These are phyloP conservation scores for Colletotrichum magnum DNA, from an alignment of 2,329 filamentous ascomycete genomes.

Conservation along the genomic window DNA sequence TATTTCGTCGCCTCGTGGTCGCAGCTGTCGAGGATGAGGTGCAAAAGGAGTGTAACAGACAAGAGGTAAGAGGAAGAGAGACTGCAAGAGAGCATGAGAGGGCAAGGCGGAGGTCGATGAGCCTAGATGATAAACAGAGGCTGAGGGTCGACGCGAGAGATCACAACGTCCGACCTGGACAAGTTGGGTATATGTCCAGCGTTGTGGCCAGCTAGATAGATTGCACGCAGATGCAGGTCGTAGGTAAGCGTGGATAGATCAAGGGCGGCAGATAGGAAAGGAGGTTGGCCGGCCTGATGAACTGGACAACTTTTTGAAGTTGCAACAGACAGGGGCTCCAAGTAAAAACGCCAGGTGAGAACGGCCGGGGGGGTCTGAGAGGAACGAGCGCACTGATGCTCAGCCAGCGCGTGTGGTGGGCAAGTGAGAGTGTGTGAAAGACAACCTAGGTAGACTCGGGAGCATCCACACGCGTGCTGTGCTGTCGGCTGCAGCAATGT, in stretches of 20 bases:
- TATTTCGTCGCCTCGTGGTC: conserved; percentile 6
- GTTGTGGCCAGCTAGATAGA: conserved; percentile 26
- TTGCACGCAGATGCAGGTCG: conserved; percentile 31
- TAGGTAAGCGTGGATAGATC: conserved; percentile 24
- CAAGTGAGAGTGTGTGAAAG: conserved; percentile 7
- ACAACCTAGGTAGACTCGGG: conserved; percentile 7
- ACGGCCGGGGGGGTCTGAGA: conserved; percentile 27
- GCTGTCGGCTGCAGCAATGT: background rate
- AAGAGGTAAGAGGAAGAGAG: conserved; percentile 1
- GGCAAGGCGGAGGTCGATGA: conserved; percentile 7
- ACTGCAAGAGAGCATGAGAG: background rate
- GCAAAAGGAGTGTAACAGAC: background rate
- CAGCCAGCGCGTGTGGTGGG: background rate
- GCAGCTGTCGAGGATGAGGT: conserved; percentile 9
- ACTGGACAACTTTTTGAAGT: conserved; percentile 41
- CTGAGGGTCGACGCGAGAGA: conserved; percentile 16
- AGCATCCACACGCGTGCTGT: conserved; percentile 14
- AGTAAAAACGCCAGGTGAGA: conserved; percentile 31
- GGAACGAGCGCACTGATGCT: conserved; percentile 24
- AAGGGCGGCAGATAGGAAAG: conserved; percentile 21
- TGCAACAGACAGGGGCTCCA: conserved; percentile 38
- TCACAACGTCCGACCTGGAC: conserved; percentile 15
- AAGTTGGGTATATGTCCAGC: conserved; percentile 32
- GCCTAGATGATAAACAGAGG: conserved; percentile 16
- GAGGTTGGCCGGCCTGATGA: conserved; percentile 21